Base-by-base conservation (phyloP, 108 stramenopile genomes). In the Pseudonitzschia delicatissima region DNA sequence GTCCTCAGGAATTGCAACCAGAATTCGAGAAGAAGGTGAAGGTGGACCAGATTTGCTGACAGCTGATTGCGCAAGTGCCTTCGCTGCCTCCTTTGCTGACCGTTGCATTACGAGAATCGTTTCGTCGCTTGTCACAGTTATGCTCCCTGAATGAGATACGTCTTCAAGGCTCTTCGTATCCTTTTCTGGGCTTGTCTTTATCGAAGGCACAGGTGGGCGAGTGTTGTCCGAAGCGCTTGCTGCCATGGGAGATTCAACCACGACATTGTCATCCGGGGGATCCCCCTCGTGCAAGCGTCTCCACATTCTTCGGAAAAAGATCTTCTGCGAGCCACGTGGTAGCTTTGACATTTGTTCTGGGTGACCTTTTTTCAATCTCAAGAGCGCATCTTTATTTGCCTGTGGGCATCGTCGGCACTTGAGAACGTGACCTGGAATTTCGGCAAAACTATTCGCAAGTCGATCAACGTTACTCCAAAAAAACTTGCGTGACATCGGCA, bases 381-480 rank as follows among this genome's bases (percentile, higher is more conserved):
- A 32, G 48, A 94, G 65, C 35, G 93, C 88, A 64, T 85, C 79
- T 58, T 85, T 87, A 8, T 78, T 79, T 45, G 82, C 74, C 31
- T 68, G 71, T 0, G 93, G 87, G 70, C 87, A 90, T 17, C 68
- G 73, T 32, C 84, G 78, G 62, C 93, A 94, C 67, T 90, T 90
- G 25, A 94, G 62, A 25, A 94, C 72, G 62, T 94, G 93, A 13
- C 80, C 82, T 27, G 93, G 90, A 66, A 94, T 94, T 66, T 94
- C 93, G 1, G 93, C 90, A 74, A 94, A 94, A 63, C 89, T 91
- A 61, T 94, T 94, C 1, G 93, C 85, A 39, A 94, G 64, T 28
- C 89, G 77, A 67, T 94, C 90, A 3, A 94, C 93, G 23, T 83
- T 87, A 60, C 90, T 87, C 93, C 93, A 94, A 59, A 85, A 94